Evolutionary conservation across 73 alveolate genomes (phyloP).

Genomic region (Symbiodinium natans): DNA sequence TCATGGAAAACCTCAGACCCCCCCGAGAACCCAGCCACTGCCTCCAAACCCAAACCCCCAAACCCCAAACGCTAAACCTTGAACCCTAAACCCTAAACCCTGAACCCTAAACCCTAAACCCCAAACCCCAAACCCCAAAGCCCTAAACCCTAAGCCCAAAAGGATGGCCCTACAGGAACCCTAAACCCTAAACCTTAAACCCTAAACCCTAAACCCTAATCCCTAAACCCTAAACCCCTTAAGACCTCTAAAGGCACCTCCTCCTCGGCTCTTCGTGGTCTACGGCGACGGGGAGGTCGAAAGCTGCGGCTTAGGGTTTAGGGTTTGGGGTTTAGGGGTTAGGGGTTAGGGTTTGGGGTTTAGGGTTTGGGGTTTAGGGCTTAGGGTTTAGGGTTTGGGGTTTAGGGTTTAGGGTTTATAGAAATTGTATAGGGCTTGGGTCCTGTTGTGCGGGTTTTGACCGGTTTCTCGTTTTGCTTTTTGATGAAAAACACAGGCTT

Average conservation of each 20-base stretch:
- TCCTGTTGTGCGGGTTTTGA: too few species aligned
- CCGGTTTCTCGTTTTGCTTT: too few species aligned
- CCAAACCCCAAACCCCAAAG: too few species aligned
- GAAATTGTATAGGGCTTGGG: too few species aligned
- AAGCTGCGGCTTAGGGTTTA: not conserved
- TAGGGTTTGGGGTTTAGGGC: not conserved
- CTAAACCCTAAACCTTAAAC: not conserved
- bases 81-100: too few species aligned
- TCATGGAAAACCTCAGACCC: not conserved
- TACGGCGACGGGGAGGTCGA: slow-evolving; percentile 81
- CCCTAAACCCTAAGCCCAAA: too few species aligned
- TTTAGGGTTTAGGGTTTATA: too few species aligned
- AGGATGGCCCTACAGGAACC: too few species aligned
- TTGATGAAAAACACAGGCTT: too few species aligned
- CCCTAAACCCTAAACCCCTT: not conserved
- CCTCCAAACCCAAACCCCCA: too few species aligned
- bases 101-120: too few species aligned
- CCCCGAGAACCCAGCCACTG: not conserved
- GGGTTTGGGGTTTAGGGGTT: not conserved
- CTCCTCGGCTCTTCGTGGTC: slow-evolving; percentile 86
- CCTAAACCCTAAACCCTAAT: not conserved
- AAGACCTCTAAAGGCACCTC: slow-evolving; percentile 45
- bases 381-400: too few species aligned
- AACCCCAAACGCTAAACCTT: not conserved
- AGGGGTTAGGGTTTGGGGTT: not conserved